Percentiles rank a stretch among this genome's conserved stretches.
These are phyloP conservation scores for Pseudogymnoascus sp. DNA, from an alignment of 2,329 filamentous ascomycete species.

Conservation along the genomic window DNA sequence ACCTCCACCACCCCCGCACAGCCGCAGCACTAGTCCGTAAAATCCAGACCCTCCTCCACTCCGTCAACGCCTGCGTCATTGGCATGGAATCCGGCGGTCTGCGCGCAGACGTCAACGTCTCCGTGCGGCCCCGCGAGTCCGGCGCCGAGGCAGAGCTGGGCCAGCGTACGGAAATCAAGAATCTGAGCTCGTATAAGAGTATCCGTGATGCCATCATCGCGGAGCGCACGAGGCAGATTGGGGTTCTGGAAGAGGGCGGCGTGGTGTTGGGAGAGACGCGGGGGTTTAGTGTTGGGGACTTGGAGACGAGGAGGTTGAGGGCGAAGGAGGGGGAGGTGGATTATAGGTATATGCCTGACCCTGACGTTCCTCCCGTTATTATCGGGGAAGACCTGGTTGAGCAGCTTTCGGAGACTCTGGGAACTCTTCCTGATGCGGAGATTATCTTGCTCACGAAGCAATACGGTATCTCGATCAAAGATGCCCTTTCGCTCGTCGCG, in stretches of 20 bases:
- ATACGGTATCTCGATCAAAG: slow-evolving; percentile 68
- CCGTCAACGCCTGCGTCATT: slow-evolving; percentile 75
- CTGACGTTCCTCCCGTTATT: slow-evolving; percentile 73
- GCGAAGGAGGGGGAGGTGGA: slow-evolving; percentile 97
- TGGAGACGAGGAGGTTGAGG: slow-evolving; percentile 70
- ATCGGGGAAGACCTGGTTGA: slow-evolving; percentile 63
- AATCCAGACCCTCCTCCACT: slow-evolving; percentile 69
- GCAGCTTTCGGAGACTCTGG: slow-evolving; percentile 54
- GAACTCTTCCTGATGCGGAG: slow-evolving; percentile 63
- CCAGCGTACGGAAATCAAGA: slow-evolving; percentile 94
- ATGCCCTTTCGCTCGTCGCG: slow-evolving; percentile 70
- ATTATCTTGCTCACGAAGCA: slow-evolving; percentile 51
- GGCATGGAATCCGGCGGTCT: slow-evolving; percentile 93
- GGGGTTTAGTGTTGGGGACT: slow-evolving; percentile 82
- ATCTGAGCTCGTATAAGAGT: slow-evolving; percentile 87
- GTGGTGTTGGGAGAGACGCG: slow-evolving; percentile 76
- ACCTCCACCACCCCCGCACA: slow-evolving; percentile 78
- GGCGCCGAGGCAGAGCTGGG: slow-evolving; percentile 50
- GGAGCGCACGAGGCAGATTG: slow-evolving; percentile 83
- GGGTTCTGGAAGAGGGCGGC: slow-evolving; percentile 66
- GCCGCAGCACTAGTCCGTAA: slow-evolving; percentile 86
- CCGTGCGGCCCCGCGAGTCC: slow-evolving; percentile 51
- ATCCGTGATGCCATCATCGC: slow-evolving; percentile 91
- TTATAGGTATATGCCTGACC: slow-evolving; percentile 97
- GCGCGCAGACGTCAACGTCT: slow-evolving; percentile 92